Conservation (phyloP, 164 flowering plant species). For the Nelumbo lutea region DNA sequence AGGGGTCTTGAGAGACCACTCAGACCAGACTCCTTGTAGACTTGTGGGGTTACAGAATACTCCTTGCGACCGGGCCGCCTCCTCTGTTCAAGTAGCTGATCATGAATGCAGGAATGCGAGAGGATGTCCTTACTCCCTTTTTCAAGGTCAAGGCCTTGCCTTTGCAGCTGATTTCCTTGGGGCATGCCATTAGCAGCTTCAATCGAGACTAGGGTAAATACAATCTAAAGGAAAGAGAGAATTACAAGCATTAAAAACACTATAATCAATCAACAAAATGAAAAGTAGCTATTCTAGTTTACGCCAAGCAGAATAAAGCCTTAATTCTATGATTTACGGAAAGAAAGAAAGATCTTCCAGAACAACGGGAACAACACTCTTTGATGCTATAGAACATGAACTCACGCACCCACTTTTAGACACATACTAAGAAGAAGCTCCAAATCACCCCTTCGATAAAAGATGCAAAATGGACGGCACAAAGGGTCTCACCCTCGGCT, state of each 20-base stretch:
- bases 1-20: constrained; percentile 29
- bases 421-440: neutral
- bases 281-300: neutral
- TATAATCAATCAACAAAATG: neutral
- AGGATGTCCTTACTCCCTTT: constrained; percentile 32
- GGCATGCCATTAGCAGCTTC: constrained; percentile 31
- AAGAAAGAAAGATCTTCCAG: neutral
- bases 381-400: neutral
- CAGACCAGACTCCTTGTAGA: constrained; percentile 46
- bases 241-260: neutral
- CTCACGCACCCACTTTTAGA: neutral
- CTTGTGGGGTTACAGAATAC: constrained; percentile 86
- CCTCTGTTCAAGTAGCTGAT: constrained; percentile 85
- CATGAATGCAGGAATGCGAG: constrained; percentile 98
- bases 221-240: constrained; percentile 37
- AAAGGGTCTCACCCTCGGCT: neutral
- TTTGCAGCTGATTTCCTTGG: constrained; percentile 26
- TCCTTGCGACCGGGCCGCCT: constrained; percentile 78
- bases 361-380: neutral
- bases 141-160: constrained; percentile 30
- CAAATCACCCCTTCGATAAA: neutral
- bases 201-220: constrained; percentile 39
- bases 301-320: neutral
- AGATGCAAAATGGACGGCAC: neutral
- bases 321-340: neutral